Evolutionary conservation across 2,329 filamentous ascomycete genomes (phyloP), one percentile per base, ranked within the genome.

Genomic region (Fusarium begoniae): DNA sequence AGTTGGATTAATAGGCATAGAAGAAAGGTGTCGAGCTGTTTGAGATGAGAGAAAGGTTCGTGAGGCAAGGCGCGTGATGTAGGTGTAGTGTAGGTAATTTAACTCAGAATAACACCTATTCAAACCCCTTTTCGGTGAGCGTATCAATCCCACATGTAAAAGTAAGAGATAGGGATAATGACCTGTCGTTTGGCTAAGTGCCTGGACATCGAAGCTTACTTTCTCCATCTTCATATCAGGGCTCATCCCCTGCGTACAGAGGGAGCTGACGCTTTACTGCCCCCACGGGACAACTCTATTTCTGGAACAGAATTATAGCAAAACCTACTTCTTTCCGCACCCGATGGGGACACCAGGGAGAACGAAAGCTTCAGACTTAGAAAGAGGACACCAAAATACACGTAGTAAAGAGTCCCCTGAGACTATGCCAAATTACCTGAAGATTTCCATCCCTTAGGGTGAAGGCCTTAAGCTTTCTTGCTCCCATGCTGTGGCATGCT

Each of bases 131-230:
- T 12, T 22, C 14, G 2, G 4, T 5, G 13, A 22, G 13, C 26
- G 5, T 4, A 2, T 17, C 45, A n/a, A 6, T 0, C 0, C 8
- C n/a, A 12, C 41, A 17, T 11, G 41, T 0, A 37, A 18, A 18
- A 37, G 35, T 10, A 37, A 17, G 3, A 37, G 17, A 18, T 37
- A 37, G 17, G 14, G 15, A 22, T 11, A 28, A 6, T 3, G 4
- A 22, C 0, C 9, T 12, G 6, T 17, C 4, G 2, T 30, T n/a
- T 12, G 14, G 7, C 4, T 0, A n/a, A 11, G 14, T 3, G 3
- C 14, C 11, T n/a, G 0, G 3, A 10, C 6, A 4, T 1, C 10
- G 10, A 5, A n/a, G 1, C 20, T n/a, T 2, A 9, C 14, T 8
- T 17, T 17, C 45, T 48, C 7, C 20, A 30, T n/a, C 7, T 2